These are phyloP conservation scores for Candida chilensis DNA, from an alignment of 805 yeast genomes.

Conservation along the genomic window DNA sequence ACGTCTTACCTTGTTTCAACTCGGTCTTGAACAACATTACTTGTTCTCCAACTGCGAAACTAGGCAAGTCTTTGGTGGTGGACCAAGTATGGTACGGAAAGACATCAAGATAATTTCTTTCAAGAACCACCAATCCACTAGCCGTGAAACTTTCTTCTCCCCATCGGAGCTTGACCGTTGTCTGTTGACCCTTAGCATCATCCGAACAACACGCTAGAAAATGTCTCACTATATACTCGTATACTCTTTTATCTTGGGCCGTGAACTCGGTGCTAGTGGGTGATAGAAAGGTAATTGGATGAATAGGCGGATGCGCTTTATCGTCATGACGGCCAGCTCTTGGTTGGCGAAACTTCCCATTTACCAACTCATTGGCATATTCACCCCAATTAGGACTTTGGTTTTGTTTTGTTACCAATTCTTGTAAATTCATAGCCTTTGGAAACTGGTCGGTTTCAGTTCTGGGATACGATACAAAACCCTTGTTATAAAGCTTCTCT, in stretches of 20 bases:
- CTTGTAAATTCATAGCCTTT: slow-evolving; percentile 56
- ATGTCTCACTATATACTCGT: slow-evolving; percentile 78
- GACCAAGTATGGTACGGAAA: slow-evolving; percentile 79
- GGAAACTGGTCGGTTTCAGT: slow-evolving; percentile 94
- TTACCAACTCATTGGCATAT: slow-evolving; percentile 41
- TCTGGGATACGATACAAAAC: slow-evolving; percentile 91
- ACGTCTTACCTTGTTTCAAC: slow-evolving; percentile 65
- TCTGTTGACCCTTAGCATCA: slow-evolving; percentile 75
- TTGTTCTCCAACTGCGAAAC: slow-evolving; percentile 45
- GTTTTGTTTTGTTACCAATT: slow-evolving; percentile 52
- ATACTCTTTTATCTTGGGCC: slow-evolving; percentile 57
- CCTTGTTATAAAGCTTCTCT: slow-evolving; percentile 76
- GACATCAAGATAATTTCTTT: slow-evolving; percentile 71
- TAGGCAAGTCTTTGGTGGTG: slow-evolving; percentile 54
- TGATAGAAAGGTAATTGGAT: slow-evolving; percentile 69
- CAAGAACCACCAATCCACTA: slow-evolving; percentile 66
- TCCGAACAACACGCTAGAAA: slow-evolving; percentile 88
- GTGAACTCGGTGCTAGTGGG: slow-evolving; percentile 17
- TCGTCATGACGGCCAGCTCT: slow-evolving; percentile 81
- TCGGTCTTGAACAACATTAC: slow-evolving; percentile 48
- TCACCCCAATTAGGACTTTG: slow-evolving; percentile 57
- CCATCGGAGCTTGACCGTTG: slow-evolving; percentile 64
- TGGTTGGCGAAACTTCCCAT: slow-evolving; percentile 50
- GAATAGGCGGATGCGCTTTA: slow-evolving; percentile 97
- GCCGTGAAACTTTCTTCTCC: slow-evolving; percentile 66